These are phyloP conservation scores for Colletotrichum lindemuthianum DNA, from an alignment of 2,329 filamentous ascomycete genomes.

Conservation along the genomic window DNA sequence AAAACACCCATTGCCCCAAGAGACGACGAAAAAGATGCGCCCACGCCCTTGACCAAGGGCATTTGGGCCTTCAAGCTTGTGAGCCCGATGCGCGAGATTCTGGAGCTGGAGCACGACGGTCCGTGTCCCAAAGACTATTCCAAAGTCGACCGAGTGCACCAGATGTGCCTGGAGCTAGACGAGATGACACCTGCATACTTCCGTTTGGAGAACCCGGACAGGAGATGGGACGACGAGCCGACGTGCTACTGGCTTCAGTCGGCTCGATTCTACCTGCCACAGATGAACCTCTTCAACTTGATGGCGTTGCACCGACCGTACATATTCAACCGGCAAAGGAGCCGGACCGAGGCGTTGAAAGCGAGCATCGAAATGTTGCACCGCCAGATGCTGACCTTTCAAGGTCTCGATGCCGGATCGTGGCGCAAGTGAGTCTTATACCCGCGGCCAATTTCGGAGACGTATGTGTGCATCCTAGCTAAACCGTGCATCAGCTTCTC, in stretches of 20 bases:
- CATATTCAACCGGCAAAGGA: conserved; percentile 65
- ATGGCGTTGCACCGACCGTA: conserved; percentile 72
- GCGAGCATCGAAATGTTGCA: conserved; percentile 66
- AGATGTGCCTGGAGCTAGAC: conserved; percentile 58
- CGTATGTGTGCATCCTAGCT: not conserved
- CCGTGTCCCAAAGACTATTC: conserved; percentile 63
- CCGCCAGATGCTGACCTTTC: conserved; percentile 61
- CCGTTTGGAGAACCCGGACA: conserved; percentile 65
- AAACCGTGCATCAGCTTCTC: conserved; percentile 51
- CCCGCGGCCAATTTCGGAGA: not conserved
- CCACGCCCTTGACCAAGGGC: conserved; percentile 64
- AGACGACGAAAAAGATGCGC: conserved; percentile 58
- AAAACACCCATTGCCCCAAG: conserved; percentile 60
- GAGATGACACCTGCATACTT: conserved; percentile 62
- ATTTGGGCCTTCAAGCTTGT: conserved; percentile 62
- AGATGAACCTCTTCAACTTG: conserved; percentile 60
- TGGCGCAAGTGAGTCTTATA: conserved; percentile 51
- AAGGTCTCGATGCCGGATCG: conserved; percentile 59
- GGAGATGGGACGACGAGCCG: conserved; percentile 63
- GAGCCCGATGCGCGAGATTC: conserved; percentile 61
- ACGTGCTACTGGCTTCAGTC: conserved; percentile 63
- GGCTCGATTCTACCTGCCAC: conserved; percentile 57
- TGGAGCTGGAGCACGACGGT: conserved; percentile 65
- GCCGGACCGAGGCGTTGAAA: conserved; percentile 64
- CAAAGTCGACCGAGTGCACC: conserved; percentile 65